phyloP scores from a whole-genome alignment of 176 grass and related monocot genomes.

The Oryza brachyantha region DNA sequence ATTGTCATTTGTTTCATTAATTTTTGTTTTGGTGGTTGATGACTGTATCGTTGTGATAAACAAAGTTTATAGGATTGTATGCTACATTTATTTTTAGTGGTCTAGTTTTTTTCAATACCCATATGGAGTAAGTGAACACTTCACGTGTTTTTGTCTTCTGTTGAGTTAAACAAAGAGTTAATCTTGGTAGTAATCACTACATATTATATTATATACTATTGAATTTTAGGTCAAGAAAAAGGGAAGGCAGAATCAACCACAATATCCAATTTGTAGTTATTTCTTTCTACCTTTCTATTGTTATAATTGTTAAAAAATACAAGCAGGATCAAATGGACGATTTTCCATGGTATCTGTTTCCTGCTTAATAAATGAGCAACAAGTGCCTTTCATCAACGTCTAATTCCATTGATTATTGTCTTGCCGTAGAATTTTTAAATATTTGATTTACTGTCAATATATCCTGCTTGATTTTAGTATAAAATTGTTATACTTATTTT shows the following conservation, averaged over 20 bases:
- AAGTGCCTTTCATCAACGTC: not conserved
- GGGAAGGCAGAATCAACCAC: not conserved
- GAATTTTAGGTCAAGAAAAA: not conserved
- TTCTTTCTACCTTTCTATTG: not conserved
- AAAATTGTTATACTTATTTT: not conserved
- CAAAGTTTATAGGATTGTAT: not conserved
- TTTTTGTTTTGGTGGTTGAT: not conserved
- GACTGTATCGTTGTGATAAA: constrained; percentile 3
- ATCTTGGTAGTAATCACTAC: not conserved
- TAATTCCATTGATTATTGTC: not conserved
- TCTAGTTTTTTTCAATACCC: not conserved
- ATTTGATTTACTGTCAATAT: constrained; percentile 29
- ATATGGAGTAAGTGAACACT: not conserved
- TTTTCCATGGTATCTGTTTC: not conserved
- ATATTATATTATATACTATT: not conserved
- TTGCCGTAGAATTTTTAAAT: not conserved
- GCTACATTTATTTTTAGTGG: not conserved
- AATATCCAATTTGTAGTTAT: not conserved
- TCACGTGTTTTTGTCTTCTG: not conserved
- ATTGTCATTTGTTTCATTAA: not conserved
- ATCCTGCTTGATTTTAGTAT: not conserved
- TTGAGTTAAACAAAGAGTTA: not conserved
- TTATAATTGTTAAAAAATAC: constrained; percentile 13
- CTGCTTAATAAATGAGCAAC: not conserved
- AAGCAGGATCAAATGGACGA: constrained; percentile 3